Base-by-base conservation (phyloP, 345 rosid genomes). In the Acer negundo region DNA sequence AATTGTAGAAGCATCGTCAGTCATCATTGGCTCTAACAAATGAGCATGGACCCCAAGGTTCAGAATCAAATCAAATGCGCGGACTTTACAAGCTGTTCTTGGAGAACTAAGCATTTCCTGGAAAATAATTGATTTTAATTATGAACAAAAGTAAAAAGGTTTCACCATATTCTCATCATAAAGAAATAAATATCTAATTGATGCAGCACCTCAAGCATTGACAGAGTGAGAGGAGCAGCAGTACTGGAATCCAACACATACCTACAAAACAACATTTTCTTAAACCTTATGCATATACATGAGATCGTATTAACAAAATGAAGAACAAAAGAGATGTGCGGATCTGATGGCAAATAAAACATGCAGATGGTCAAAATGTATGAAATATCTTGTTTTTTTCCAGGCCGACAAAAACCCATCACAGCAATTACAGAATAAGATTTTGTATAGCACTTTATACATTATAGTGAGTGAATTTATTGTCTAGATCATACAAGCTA, bases 21-120 rank as follows among this genome's bases (percentile, higher is more conserved):
- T 79, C 79, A 83, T 82, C 85, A 90, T 85, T 40, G 99, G 98
- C 86, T 92, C 99, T 84, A 96, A 77, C 75, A 96, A 80, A 78
- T 92, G 99, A 80, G 95, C 94, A 89, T 96, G 99, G 73, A 96
- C 99, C 75, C 98, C 99, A 65, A 96, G 95, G 85, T 96, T 96
- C 86, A 96, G 85, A 79, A 96, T 89, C 83, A 96, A 85, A 87
- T 96, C 99, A 86, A 96, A 94, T 76, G 94, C 98, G 79, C 97
- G 97, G 69, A 91, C 85, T 85, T 92, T 87, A 82, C 95, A 91
- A 61, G 89, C 89, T 73, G 90, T 79, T 85, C 84, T 87, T 56
- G 97, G 82, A 84, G 99, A 96, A 85, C 87, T 82, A 75, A 96
- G 91, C 97, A 96, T 96, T 83, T 92, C 99, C 99, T 96, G 90